These are phyloP conservation scores for Blastomyces gilchristii DNA, from an alignment of 2,329 filamentous ascomycete species.

Conservation along the genomic window DNA sequence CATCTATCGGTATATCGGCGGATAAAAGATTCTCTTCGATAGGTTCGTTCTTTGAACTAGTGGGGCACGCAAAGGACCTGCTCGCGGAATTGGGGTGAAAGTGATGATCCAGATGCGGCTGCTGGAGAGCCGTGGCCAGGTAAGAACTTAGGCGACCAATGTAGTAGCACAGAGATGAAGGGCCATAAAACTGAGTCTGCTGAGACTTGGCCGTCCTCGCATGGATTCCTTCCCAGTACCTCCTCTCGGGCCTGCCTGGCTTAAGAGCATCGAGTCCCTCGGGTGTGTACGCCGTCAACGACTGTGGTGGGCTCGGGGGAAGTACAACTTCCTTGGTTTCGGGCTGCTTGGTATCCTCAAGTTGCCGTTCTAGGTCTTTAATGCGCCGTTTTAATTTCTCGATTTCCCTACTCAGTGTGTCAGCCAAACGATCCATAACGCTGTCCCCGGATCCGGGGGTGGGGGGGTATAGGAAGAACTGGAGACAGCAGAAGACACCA, in stretches of 20 bases:
- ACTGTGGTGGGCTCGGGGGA: background rate
- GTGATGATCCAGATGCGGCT: slow-evolving; percentile 23
- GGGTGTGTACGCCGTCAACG: background rate
- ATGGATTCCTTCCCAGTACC: slow-evolving; percentile 32
- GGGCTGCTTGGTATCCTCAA: slow-evolving; percentile 20
- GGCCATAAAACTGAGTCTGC: slow-evolving; percentile 36
- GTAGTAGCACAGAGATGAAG: slow-evolving; percentile 39
- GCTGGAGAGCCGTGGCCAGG: slow-evolving; percentile 27
- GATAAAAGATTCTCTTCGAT: slow-evolving; percentile 9
- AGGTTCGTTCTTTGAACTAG: slow-evolving; percentile 8
- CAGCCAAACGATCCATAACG: background rate
- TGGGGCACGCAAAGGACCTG: slow-evolving; percentile 15
- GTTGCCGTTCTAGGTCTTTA: slow-evolving; percentile 26
- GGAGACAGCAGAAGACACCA: background rate
- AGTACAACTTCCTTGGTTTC: background rate
- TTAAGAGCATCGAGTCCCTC: background rate
- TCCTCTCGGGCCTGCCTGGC: slow-evolving; percentile 18
- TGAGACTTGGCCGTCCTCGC: slow-evolving; percentile 29
- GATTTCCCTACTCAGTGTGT: slow-evolving; percentile 15
- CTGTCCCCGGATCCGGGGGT: background rate
- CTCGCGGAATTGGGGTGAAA: slow-evolving; percentile 24
- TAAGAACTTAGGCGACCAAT: slow-evolving; percentile 34
- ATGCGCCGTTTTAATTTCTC: slow-evolving; percentile 26
- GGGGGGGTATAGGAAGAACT: background rate
- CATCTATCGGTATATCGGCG: slow-evolving; percentile 11